Evolutionary conservation across 2,329 filamentous ascomycete species (phyloP), one percentile per base, ranked within the genome.

Genomic region (Colletotrichum endophyticum): DNA sequence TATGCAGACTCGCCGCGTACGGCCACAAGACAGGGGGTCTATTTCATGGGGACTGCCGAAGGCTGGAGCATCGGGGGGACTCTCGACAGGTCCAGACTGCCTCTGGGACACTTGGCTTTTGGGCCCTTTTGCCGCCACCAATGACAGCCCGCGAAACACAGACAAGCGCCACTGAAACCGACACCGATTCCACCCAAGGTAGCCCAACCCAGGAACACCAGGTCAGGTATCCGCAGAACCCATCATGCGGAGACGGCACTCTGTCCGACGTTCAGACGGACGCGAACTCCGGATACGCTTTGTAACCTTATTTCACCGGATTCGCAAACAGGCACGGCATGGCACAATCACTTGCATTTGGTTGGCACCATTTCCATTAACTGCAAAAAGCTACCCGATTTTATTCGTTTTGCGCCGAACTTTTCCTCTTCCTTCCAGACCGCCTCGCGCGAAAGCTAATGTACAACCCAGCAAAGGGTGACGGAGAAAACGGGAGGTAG

Each of bases 391-490:
- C 80, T 79, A 80, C 81, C 82, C 80, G 80, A 75, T 81, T 76
- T 81, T 79, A 81, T 81, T 81, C 78, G 81, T 75, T 73, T 82
- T 81, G 82, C 83, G 81, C 81, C 81, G 72, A 81, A 70, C 80
- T 82, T 81, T 84, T 82, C 82, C 81, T 81, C 80, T 79, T 76
- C 79, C 81, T 79, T 74, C 71, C 71, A 75, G 78, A 78, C 81
- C 80, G 78, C 79, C 77, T 81, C 80, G 78, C 78, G 80, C 81
- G 79, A 78, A 83, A 83, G 80, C 82, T 85, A 84, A 80, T 81
- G 79, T 84, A 84, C 83, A 84, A 82, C 83, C 83, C 82, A 83
- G 82, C 81, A 81, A 79, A 80, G 81, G 77, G 80, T 80, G 78
- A 82, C 76, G 80, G 82, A 81, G 81, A 82, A 81, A 82, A 81